Evolutionary conservation across 1,139 yeast species (phyloP).

Genomic region (Yamadazyma friedrichii): DNA sequence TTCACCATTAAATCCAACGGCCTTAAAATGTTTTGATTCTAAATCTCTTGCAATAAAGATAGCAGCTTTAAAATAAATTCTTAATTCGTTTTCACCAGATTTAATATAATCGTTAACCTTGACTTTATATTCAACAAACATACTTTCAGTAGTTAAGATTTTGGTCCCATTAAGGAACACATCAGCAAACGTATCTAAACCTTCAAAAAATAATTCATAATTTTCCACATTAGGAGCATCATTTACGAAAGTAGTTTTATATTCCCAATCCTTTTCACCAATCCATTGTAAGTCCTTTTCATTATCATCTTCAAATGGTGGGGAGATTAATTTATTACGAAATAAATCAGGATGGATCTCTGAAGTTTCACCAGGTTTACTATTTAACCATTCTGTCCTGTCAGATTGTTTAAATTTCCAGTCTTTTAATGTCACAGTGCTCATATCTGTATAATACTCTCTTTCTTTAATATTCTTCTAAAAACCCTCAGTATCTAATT

Average conservation of each 20-base stretch:
- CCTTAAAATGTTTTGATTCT: conserved; percentile 20
- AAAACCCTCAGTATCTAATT: too few species aligned
- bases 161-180: conserved; percentile 31
- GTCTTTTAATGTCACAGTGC: background rate
- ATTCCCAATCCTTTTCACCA: conserved; percentile 42
- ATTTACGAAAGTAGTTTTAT: conserved; percentile 17
- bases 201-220: conserved; percentile 34
- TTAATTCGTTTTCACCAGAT: conserved; percentile 15
- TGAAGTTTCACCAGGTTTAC: conserved; percentile 8
- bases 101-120: conserved; percentile 11
- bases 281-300: conserved; percentile 47
- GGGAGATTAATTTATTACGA: conserved; percentile 32
- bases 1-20: conserved; percentile 38
- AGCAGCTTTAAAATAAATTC: conserved; percentile 22
- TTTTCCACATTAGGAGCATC: conserved; percentile 4
- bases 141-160: conserved; percentile 32
- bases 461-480: too few species aligned
- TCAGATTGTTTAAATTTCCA: conserved; percentile 11
- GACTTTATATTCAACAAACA: conserved; percentile 29
- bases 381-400: conserved; percentile 8
- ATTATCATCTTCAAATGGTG: conserved; percentile 41
- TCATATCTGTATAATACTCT: too few species aligned
- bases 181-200: conserved; percentile 43
- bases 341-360: conserved; percentile 40
- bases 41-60: conserved; percentile 18